Base-by-base conservation (phyloP, 495 filamentous ascomycete species). In the Beverwykella pulmonaria region DNA sequence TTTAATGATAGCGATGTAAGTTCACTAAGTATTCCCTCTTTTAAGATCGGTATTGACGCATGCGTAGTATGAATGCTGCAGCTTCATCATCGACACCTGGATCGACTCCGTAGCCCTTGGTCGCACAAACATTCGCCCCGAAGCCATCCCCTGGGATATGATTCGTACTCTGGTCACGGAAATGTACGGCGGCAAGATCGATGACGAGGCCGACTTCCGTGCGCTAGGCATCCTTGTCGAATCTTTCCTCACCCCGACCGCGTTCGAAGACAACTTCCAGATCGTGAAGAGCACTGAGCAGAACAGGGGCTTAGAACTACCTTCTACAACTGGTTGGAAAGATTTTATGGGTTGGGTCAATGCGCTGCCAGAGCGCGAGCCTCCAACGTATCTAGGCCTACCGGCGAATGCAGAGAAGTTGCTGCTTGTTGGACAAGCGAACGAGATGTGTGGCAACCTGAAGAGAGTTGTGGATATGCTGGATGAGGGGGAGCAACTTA, bases 1-100 rank as follows among this genome's bases (percentile, higher is more conserved):
- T 99, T 99, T 75, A 99, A 99, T 74, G 94, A 99, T 76, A 96
- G 93, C 69, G 94, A 98, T 78, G 93, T 97, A 85, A 89, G 92
- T 85, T 54, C 63, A 59, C 25, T 39, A 10, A 47, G 5, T 12
- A 56, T 15, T 39, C 17, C 53, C 25, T 56, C 48, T 55, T n/a
- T 32, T 55, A 53, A 3, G 34, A 34, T 14, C 14, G 41, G 22
- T 65, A 74, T 79, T 81, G 74, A 78, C 48, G 53, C 53, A 29
- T 59, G 4, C 60, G 68, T 71, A 97, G 92, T 98, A 98, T 75
- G 93, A 99, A 81, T 98, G 94, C 80, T 96, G 89, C 17, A 92
- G 91, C 58, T 91, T 89, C 77, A 93, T 99, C 55, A 94, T 99
- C 62, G 95, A 99, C 76, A 89, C 88, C 56, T 99, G 95, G 94